Base-by-base conservation (phyloP, 164 flowering plant species). In the Tinospora cordifolia region DNA sequence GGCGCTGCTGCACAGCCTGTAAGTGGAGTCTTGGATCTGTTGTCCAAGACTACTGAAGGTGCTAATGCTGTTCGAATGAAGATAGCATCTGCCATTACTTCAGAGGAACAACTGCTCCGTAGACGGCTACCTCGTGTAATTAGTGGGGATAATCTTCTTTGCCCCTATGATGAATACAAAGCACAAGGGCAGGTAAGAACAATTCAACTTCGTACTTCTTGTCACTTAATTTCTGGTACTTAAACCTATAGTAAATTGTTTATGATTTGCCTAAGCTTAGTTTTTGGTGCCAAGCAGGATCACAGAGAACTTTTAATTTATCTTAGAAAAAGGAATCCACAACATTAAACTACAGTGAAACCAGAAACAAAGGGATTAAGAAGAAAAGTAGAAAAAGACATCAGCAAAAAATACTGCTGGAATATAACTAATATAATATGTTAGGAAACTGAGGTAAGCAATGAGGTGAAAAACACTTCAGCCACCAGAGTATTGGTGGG, bases 1-100 rank as follows among this genome's bases (percentile, higher is more conserved):
- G 99, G 99, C 74, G 99, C 90, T 17, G 98, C 99, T 75, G 98
- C 98, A 34, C 99, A 95, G 77, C 99, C 99, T 60, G 91, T 92
- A 67, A 92, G 98, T 78, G 99, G 99, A 6, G 97, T 95, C 62
- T 76, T 95, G 69, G 99, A 95, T 84, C 93, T 95, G 65, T 75
- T 95, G 75, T 95, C 99, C 46, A 95, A 95, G 79, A 92, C 98
- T 65, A 95, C 99, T 13, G 99, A 95, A 86, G 99, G 99, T 73
- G 98, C 97, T 63, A 95, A 95, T 88, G 99, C 99, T 66, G 81
- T 95, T 84, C 85, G 96, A 83, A 91, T 92, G 98, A 95, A 92
- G 80, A 88, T 95, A 69, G 81, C 84, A 64, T 79, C 99, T 66
- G 96, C 99, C 72, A 89, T 95, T 72, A 88, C 99, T 66, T 95